Percentiles rank a stretch among this genome's conserved stretches.
These are phyloP conservation scores for Termitomyces sp. DNA, from an alignment of 768 basidiomycete genomes.

Conservation along the genomic window DNA sequence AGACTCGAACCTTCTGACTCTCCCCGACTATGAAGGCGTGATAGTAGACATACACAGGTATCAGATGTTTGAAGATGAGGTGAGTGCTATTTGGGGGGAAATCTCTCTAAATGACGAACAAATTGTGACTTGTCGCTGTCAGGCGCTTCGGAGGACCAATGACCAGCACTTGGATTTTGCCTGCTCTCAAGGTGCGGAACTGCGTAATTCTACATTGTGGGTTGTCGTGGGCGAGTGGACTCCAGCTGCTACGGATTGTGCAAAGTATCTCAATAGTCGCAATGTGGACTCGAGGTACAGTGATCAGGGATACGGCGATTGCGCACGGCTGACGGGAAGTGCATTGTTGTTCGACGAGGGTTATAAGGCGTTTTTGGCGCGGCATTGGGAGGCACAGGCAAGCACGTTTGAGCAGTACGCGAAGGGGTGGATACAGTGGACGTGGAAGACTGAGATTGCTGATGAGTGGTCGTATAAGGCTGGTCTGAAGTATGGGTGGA, in stretches of 20 bases:
- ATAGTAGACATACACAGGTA: constrained; percentile 81
- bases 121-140: background rate
- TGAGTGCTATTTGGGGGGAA: constrained; percentile 28
- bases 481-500: constrained; percentile 82
- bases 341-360: constrained; percentile 66
- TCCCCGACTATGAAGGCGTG: constrained; percentile 57
- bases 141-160: constrained; percentile 45
- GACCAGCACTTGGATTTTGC: constrained; percentile 55
- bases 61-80: constrained; percentile 65
- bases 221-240: constrained; percentile 88
- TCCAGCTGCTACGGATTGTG: constrained; percentile 72
- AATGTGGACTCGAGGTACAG: constrained; percentile 57
- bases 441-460: constrained; percentile 79
- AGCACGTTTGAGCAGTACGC: constrained; percentile 59
- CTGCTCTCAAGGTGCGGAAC: constrained; percentile 42
- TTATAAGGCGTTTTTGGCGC: constrained; percentile 79
- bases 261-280: constrained; percentile 80
- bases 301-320: constrained; percentile 72
- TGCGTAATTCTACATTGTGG: constrained; percentile 66
- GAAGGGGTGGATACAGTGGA: constrained; percentile 77
- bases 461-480: constrained; percentile 91
- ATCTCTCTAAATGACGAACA: background rate
- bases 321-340: constrained; percentile 68
- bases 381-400: constrained; percentile 84
- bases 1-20: constrained; percentile 43